Base-by-base conservation (phyloP, 2,329 filamentous ascomycete genomes). In the Fusarium papillatum region DNA sequence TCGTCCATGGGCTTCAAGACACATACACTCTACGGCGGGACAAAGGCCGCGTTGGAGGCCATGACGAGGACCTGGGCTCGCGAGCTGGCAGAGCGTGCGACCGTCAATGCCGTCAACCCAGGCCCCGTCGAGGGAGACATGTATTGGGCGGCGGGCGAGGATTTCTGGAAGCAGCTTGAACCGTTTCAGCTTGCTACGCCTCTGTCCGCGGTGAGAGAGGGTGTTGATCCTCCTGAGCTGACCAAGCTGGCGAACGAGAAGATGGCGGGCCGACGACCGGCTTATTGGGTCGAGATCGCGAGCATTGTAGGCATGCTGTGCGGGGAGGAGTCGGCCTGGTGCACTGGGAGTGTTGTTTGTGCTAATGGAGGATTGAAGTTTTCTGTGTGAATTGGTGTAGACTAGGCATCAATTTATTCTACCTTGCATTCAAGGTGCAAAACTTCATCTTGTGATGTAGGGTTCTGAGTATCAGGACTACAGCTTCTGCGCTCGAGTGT, bases 41-140 rank as follows among this genome's bases (percentile, higher is more conserved):
- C 84, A 74, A 90, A 90, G 81, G 88, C 87, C 2, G 88, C 88
- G 1, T 76, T 89, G 26, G 88, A 89, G 78, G 87, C 87, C 72
- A 87, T 89, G 86, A 88, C 87, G 38, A 85, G 88, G 63, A 87
- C 85, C 5, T 89, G 87, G 88, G 83, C 87, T 2, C 84, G 87
- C 48, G 88, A 89, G 82, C 84, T 90, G n/a, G 80, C 84, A 50
- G 86, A 88, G 81, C 80, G 83, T 48, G 82, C 82, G 66, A 89
- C 87, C 22, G 87, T 89, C 60, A 90, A 90, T 77, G 85, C 86
- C 46, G 81, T 89, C 71, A 89, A 88, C 82, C 88, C 88, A 2
- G 88, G 88, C 3, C 88, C 88, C 13, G 87, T 89, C 16, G 81
- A 85, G 71, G 86, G 84, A 3, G 83, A 83, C 34, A 86, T 87